Evolutionary conservation across 2,329 filamentous ascomycete species (phyloP), one percentile per base, ranked within the genome.

Genomic region (Penicillium psychrosexuale): DNA sequence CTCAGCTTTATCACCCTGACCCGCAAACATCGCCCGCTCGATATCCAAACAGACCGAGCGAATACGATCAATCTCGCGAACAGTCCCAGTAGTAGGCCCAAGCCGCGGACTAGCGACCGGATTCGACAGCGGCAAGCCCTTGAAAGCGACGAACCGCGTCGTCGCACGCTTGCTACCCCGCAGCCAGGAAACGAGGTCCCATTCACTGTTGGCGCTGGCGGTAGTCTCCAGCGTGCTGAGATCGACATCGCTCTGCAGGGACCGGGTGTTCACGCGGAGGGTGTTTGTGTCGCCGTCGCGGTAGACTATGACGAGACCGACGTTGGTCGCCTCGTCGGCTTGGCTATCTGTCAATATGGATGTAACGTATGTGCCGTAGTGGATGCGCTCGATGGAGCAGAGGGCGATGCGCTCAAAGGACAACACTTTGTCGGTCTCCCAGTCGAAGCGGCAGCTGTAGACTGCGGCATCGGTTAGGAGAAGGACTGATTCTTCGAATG

Each of bases 351-450:
- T 91, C 5, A 97, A 81, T 0, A 91, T 94, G 3, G 88, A 93
- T 0, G 91, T 96, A 66, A 99, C 89, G 67, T 97, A 99, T 0
- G 90, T 88, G 19, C 94, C 94, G 57, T 87, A 84, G 67, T 86
- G 86, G 63, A 99, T 84, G 24, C 82, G 80, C 1, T 82, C 81
- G 34, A 99, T 78, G 54, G 90, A 89, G 19, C 83, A 80, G 8
- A 97, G 80, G 55, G 89, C 86, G 13, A 97, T 85, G 8, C 92
- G 82, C 74, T 97, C 92, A 71, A 97, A 97, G 0, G 89, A 91
- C 12, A 88, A 87, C 1, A 99, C 90, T 70, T 97, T 97, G 75
- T 97, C 94, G 8, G 91, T 87, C 59, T 89, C 89, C 91, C 93
- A 97, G 72, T 97, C 91, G 64, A 97, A 92, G 13, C 90, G 85